Conservation (phyloP, 2,329 filamentous ascomycete genomes). For the Fusarium redolens region DNA sequence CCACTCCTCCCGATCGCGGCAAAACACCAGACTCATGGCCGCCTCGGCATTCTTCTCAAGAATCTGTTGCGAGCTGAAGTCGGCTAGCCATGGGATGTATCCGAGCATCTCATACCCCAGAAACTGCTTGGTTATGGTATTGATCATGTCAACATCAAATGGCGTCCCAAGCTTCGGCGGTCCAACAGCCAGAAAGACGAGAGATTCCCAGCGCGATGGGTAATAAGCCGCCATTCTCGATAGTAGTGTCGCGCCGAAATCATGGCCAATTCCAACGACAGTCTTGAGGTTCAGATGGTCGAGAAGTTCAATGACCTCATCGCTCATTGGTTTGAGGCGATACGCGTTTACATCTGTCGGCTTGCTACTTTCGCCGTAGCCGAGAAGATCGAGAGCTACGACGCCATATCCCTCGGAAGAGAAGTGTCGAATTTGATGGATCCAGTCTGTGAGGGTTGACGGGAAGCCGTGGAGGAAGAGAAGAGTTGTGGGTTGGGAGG, state of each 20-base stretch:
- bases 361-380: slow-evolving; percentile 52
- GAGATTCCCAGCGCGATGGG: slow-evolving; percentile 27
- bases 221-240: slow-evolving; percentile 46
- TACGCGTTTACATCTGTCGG: slow-evolving; percentile 46
- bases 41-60: slow-evolving; percentile 43
- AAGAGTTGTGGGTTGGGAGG: slow-evolving; percentile 47
- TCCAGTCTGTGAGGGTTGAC: slow-evolving; percentile 58
- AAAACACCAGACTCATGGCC: slow-evolving; percentile 47
- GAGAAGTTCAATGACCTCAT: slow-evolving; percentile 51
- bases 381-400: slow-evolving; percentile 55
- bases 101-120: slow-evolving; percentile 48
- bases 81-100: slow-evolving; percentile 47
- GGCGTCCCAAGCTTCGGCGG: slow-evolving; percentile 43
- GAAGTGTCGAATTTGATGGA: slow-evolving; percentile 52
- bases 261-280: slow-evolving; percentile 58
- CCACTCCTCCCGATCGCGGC: slow-evolving; percentile 40
- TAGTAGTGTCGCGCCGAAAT: slow-evolving; percentile 50
- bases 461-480: slow-evolving; percentile 63
- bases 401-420: slow-evolving; percentile 54
- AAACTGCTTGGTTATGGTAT: slow-evolving; percentile 46
- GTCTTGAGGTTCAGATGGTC: slow-evolving; percentile 46
- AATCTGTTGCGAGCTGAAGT: slow-evolving; percentile 10
- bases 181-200: slow-evolving; percentile 49
- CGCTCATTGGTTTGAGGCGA: slow-evolving; percentile 46
- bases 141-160: slow-evolving; percentile 49